Conservation (phyloP, 1,284 basidiomycete genomes). For the Trichosporon sp. region DNA sequence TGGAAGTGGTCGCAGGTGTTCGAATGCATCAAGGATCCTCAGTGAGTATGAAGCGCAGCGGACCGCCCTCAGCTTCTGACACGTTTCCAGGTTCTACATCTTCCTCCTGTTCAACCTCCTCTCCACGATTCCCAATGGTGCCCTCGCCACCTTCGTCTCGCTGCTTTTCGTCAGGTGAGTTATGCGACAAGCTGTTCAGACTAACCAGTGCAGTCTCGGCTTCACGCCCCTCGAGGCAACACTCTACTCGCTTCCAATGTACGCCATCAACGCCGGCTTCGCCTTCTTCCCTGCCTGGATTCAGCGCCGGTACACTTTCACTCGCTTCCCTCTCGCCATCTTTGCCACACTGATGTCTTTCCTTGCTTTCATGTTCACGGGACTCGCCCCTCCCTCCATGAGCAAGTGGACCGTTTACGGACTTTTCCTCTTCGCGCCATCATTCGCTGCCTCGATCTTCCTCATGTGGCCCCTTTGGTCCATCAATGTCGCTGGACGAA, state of each 20-base stretch:
- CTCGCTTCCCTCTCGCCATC: slow-evolving; percentile 24
- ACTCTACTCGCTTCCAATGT: slow-evolving; percentile 6
- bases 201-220: slow-evolving; percentile 2
- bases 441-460: slow-evolving; percentile 23
- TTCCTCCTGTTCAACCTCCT: slow-evolving; percentile 22
- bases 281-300: slow-evolving; percentile 11
- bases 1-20: slow-evolving; percentile 27
- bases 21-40: slow-evolving; percentile 29
- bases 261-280: slow-evolving; percentile 11
- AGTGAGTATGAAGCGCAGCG: slow-evolving; percentile 4
- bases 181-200: background rate
- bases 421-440: slow-evolving; percentile 17
- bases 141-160: slow-evolving; percentile 21
- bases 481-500: slow-evolving; percentile 29
- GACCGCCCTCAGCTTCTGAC: background rate
- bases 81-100: slow-evolving; percentile 15
- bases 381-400: slow-evolving; percentile 13
- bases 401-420: slow-evolving; percentile 26
- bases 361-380: slow-evolving; percentile 23
- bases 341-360: slow-evolving; percentile 14
- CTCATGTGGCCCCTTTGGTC: slow-evolving; percentile 28
- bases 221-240: slow-evolving; percentile 14
- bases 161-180: slow-evolving; percentile 15
- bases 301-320: slow-evolving; percentile 12
- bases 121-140: slow-evolving; percentile 28